Evolutionary conservation across 306 rosid genomes (phyloP).

Genomic region (Cicer pinnatifidum): DNA sequence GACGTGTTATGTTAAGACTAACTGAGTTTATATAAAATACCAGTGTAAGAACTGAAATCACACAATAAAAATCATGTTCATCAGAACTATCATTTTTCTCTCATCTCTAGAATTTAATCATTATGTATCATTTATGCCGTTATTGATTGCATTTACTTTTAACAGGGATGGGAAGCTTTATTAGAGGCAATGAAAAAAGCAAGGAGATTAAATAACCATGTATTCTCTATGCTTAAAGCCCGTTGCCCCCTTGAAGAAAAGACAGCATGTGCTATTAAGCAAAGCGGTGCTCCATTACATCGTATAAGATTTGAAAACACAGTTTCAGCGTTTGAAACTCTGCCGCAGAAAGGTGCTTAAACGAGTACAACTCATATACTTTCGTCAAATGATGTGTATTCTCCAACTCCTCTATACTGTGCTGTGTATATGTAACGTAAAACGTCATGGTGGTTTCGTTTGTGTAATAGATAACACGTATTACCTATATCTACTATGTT

Average conservation of each 20-base stretch:
- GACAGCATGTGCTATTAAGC: conserved; percentile 97
- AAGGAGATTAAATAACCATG: conserved; percentile 93
- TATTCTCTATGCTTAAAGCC: conserved; percentile 94
- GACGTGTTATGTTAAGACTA: background rate
- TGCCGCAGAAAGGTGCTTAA: conserved; percentile 88
- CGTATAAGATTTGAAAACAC: conserved; percentile 88
- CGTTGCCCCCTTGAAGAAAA: conserved; percentile 98
- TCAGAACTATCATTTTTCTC: background rate
- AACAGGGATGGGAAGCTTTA: conserved; percentile 86
- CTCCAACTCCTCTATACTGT: background rate
- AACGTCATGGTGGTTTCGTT: conserved; percentile 36
- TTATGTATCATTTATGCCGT: conserved; percentile 19
- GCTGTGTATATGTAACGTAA: conserved; percentile 24
- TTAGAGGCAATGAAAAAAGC: conserved; percentile 96
- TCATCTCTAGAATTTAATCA: background rate
- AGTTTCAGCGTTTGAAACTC: conserved; percentile 93
- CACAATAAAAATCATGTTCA: conserved; percentile 4
- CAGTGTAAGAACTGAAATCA: background rate
- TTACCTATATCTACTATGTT: conserved; percentile 5
- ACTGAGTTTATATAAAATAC: background rate
- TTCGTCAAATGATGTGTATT: conserved; percentile 5
- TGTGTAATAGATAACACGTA: conserved; percentile 25
- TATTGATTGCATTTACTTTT: conserved; percentile 16
- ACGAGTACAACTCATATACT: conserved; percentile 10
- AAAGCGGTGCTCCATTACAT: conserved; percentile 95